Evolutionary conservation across 148 eudicot genomes (phyloP).

Genomic region (Arctostaphylos glauca): DNA sequence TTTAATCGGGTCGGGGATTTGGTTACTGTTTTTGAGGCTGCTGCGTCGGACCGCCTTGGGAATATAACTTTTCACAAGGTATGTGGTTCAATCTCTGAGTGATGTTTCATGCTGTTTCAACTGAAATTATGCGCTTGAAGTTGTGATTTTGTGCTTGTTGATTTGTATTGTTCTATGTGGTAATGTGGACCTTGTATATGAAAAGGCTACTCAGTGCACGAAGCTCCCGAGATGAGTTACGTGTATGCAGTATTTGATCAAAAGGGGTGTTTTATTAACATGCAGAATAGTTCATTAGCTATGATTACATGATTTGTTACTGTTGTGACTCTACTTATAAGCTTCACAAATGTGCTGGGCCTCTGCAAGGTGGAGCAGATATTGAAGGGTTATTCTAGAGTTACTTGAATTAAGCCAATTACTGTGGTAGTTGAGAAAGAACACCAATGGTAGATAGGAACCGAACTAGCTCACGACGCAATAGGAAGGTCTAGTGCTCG

Average conservation of each 20-base stretch:
- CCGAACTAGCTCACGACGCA: too few species aligned
- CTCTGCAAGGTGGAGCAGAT: neutral
- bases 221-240: too few species aligned
- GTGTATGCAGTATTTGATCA: neutral
- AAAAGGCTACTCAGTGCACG: too few species aligned
- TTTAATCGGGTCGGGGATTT: slow-evolving; percentile 71
- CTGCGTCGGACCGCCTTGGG: slow-evolving; percentile 75
- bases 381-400: too few species aligned
- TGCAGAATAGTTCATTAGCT: neutral
- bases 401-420: too few species aligned
- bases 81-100: neutral
- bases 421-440: too few species aligned
- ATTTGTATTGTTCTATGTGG: neutral
- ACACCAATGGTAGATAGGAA: too few species aligned
- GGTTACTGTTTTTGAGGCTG: slow-evolving; percentile 86
- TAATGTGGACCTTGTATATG: neutral
- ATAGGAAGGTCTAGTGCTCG: too few species aligned
- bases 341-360: neutral
- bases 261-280: neutral
- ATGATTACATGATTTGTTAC: neutral
- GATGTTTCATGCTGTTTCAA: neutral
- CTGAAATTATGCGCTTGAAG: neutral
- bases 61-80: slow-evolving; percentile 92
- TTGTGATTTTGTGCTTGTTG: neutral
- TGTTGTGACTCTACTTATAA: neutral